phyloP scores from a whole-genome alignment of 495 filamentous ascomycete species.

The Penicillium fimorum region DNA sequence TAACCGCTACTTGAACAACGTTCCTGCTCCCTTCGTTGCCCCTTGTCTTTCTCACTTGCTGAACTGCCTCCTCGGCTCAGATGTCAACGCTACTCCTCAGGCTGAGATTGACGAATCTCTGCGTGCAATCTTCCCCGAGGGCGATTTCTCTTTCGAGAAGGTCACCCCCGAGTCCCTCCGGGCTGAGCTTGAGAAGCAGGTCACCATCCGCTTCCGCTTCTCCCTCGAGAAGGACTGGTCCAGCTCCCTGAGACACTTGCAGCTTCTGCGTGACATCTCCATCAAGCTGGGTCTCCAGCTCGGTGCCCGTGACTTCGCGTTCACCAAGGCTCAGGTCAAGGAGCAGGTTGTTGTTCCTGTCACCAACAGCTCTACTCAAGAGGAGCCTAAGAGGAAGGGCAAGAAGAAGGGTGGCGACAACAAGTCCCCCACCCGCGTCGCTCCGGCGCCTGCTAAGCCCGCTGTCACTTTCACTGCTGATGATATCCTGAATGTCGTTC shows the following conservation, averaged over 20 bases:
- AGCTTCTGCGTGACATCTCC: conserved; percentile 84
- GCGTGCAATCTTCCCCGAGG: conserved; percentile 72
- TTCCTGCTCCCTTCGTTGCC: conserved; percentile 75
- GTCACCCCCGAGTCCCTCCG: conserved; percentile 70
- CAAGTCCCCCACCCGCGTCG: conserved; percentile 52
- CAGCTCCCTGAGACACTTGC: conserved; percentile 64
- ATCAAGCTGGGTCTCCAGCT: conserved; percentile 92
- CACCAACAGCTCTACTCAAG: conserved; percentile 34
- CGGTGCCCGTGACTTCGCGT: conserved; percentile 76
- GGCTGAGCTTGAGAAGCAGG: conserved; percentile 68
- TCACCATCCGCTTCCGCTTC: conserved; percentile 70
- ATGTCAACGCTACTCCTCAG: conserved; percentile 70
- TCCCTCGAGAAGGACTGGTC: conserved; percentile 67
- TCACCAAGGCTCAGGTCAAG: conserved; percentile 50
- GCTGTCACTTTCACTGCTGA: conserved; percentile 68
- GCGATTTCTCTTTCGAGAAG: conserved; percentile 77
- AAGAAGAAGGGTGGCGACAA: conserved; percentile 58
- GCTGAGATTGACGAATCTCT: conserved; percentile 75
- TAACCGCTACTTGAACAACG: conserved; percentile 70
- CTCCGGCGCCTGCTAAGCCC: conserved; percentile 36
- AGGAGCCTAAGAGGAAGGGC: conserved; percentile 72
- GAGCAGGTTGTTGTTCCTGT: conserved; percentile 41
- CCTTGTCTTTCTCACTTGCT: conserved; percentile 82
- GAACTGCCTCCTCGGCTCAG: conserved; percentile 86
- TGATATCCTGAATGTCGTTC: conserved; percentile 87